Evolutionary conservation across 306 rosid species (phyloP), one percentile per base, ranked within the genome.

Genomic region (barrel medic (Medicago truncatula)): DNA sequence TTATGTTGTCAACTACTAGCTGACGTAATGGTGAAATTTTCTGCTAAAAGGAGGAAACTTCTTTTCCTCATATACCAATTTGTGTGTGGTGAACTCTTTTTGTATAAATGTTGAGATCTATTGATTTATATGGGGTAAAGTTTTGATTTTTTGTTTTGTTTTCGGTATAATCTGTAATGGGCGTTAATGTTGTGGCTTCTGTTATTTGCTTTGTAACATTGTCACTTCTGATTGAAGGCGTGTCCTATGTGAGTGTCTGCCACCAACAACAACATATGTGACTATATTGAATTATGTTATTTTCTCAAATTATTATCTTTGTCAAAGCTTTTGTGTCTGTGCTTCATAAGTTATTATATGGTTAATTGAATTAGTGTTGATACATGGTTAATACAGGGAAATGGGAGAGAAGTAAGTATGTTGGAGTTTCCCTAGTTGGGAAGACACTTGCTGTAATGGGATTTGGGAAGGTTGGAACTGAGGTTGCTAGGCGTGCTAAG

Each of bases 391-490:
- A 76, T 86, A 2, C 78, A 96, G 99, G 99, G 64, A 92, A 96
- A 62, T 96, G 99, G 99, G 86, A 79, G 78, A 85, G 99, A 65
- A 96, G 71, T 75, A 96, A 96, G 78, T 96, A 96, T 73, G 99
- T 96, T 1, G 99, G 99, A 70, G 99, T 92, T 20, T 96, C 99
- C 47, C 91, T 96, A 28, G 98, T 96, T 28, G 99, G 99, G 41
- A 96, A 96, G 78, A 96, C 98, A 54, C 92, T 96, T 61, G 98
- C 96, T 2, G 92, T 96, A 47, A 61, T 96, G 93, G 99, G 99
- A n/a, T 96, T 96, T 23, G 99, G 99, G 9, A 96, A 96, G 87
- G 99, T 96, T 64, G 99, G 99, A 71, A 60, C 98, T 59, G 99
- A 96, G 82, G 99, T 96, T 81, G 97, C 99, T 41, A 90, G 99